Base-by-base conservation (phyloP, 306 rosid species). In the Elaeagnus macrophylla region DNA sequence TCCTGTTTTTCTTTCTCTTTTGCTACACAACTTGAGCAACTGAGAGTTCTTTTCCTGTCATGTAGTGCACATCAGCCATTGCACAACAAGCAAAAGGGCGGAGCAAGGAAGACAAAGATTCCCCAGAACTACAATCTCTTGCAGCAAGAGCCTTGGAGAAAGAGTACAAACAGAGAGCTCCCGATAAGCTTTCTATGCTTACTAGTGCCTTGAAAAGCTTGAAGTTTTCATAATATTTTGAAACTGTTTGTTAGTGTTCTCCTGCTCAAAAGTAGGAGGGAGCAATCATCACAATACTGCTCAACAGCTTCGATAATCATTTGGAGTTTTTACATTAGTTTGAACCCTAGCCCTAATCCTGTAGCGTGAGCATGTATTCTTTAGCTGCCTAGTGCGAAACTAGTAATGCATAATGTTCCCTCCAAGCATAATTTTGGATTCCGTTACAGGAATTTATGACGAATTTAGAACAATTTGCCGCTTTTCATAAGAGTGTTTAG, bases 91-190 rank as follows among this genome's bases (percentile, higher is more conserved):
- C 84, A 0, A 84, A 82, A 70, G 99, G 96, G 37, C 79, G 82
- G 81, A 93, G 56, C 82, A 88, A 75, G 83, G 99, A 93, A 48
- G 99, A 93, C 35, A 93, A 87, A 59, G 96, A 93, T 65, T 81
- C 85, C 67, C 62, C 89, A 8, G 94, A 79, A 71, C 74, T 93
- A 41, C 99, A 82, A 39, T 80, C 94, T 68, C 75, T 93, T 53
- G 88, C 89, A 19, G 90, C 74, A 63, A 66, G 72, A 61, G 96
- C 79, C 0, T 72, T 93, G 81, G 94, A 88, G 95, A 87, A 85
- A 70, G 94, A 93, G 54, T 88, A 82, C 83, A 93, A 75, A 81
- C 95, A 88, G 74, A 93, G 85, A 77, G 89, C 99, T 59, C 94
- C 96, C 0, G 94, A 74, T 54, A 93, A 84, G 72, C 94, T 93